A percentile compares a stretch with the other conserved stretches of the same genome.
Evolutionary conservation across 2,329 filamentous ascomycete genomes (phyloP).

Genomic region (Didymella exigua): DNA sequence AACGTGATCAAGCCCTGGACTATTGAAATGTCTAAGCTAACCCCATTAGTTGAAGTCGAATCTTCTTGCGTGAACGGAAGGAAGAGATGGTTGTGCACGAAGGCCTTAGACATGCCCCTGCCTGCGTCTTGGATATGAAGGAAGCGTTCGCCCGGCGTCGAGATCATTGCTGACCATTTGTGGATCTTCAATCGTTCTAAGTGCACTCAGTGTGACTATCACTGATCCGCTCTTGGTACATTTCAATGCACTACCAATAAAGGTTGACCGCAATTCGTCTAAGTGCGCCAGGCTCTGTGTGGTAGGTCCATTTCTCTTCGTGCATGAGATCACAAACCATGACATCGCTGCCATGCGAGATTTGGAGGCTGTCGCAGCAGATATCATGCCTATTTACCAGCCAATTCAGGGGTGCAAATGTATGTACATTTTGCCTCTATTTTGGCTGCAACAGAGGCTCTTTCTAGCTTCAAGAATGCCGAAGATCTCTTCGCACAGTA

Average conservation of each 20-base stretch:
- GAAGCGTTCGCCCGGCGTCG: not conserved
- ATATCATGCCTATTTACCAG: no score
- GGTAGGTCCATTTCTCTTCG: slow-evolving; percentile 11
- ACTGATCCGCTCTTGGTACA: slow-evolving; percentile 22
- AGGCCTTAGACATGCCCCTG: slow-evolving; percentile 27
- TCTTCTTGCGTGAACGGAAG: slow-evolving; percentile 31
- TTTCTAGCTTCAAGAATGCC: slow-evolving; percentile 8
- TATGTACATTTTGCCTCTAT: no score
- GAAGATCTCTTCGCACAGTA: slow-evolving; percentile 10
- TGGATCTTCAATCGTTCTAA: not conserved
- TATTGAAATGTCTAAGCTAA: slow-evolving; percentile 31
- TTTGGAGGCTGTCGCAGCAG: no score
- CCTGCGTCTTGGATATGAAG: slow-evolving; percentile 39
- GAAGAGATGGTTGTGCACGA: slow-evolving; percentile 23
- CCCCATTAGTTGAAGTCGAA: slow-evolving; percentile 18
- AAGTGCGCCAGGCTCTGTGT: slow-evolving; percentile 18
- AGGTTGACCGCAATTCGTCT: slow-evolving; percentile 26
- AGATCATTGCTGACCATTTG: slow-evolving; percentile 1
- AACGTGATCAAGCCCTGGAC: slow-evolving; percentile 24
- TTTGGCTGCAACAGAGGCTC: no score
- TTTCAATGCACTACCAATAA: slow-evolving; percentile 32
- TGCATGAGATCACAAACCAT: slow-evolving; percentile 5
- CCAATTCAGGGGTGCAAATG: no score
- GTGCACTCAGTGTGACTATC: not conserved
- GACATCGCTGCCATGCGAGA: not conserved